Conservation (phyloP, 345 rosid species). For the Acer yangbiense region DNA sequence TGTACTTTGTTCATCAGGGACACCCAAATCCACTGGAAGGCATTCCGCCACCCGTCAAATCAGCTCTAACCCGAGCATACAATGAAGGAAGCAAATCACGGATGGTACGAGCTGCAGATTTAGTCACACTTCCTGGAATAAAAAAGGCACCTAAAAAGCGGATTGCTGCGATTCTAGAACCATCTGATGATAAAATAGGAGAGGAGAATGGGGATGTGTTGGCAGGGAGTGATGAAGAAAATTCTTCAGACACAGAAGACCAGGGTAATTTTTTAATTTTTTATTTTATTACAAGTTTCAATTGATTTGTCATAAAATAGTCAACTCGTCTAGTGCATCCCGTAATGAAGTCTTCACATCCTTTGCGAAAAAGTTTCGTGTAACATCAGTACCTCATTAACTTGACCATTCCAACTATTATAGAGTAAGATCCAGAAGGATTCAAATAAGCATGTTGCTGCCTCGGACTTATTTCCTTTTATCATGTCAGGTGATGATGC, state of each 20-base stretch:
- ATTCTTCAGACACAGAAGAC: constrained; percentile 63
- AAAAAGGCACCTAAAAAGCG: constrained; percentile 85
- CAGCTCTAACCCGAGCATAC: constrained; percentile 88
- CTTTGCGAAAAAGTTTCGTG: background rate
- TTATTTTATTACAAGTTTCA: background rate
- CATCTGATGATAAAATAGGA: constrained; percentile 55
- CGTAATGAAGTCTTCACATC: background rate
- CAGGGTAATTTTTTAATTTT: constrained; percentile 41
- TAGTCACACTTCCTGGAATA: constrained; percentile 77
- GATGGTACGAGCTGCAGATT: constrained; percentile 90
- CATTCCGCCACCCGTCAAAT: constrained; percentile 74
- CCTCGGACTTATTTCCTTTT: background rate
- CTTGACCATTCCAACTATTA: background rate
- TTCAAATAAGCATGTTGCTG: background rate
- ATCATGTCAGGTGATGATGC: constrained; percentile 42
- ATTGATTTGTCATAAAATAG: background rate
- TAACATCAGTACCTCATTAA: background rate
- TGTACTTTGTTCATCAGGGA: constrained; percentile 53
- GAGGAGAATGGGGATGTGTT: constrained; percentile 60
- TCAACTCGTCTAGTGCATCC: background rate
- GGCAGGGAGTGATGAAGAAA: constrained; percentile 66
- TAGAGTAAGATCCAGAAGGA: background rate
- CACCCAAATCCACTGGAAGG: constrained; percentile 84
- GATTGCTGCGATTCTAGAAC: constrained; percentile 77
- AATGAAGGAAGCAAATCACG: constrained; percentile 68